Conservation (phyloP, 495 filamentous ascomycete species). For the Neurospora sp. region DNA sequence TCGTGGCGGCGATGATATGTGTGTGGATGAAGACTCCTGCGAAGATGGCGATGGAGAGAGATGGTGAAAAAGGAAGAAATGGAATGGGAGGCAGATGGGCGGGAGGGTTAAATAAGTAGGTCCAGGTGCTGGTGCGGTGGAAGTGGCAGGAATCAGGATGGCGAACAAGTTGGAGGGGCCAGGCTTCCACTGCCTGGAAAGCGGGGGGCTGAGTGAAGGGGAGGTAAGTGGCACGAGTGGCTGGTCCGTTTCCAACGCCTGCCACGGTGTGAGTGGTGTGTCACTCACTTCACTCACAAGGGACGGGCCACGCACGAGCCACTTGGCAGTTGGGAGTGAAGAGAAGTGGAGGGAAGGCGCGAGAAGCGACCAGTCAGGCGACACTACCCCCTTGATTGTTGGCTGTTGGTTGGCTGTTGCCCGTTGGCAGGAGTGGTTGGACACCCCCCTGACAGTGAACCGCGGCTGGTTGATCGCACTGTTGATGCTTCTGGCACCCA, state of each 20-base stretch:
- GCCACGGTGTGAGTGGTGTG: background rate
- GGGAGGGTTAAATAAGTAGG: constrained; percentile 19
- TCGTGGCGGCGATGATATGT: constrained; percentile 6
- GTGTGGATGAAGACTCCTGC: constrained; percentile 7
- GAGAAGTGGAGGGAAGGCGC: constrained; percentile 21
- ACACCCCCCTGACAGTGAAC: background rate
- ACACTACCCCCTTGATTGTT: background rate
- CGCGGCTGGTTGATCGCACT: background rate
- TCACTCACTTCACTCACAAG: background rate
- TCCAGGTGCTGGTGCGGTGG: constrained; percentile 24
- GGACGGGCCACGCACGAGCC: background rate
- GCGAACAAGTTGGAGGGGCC: constrained; percentile 5
- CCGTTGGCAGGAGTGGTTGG: background rate
- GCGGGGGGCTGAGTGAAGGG: background rate
- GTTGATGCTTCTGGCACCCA: background rate
- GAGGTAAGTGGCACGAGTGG: background rate
- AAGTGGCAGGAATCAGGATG: constrained; percentile 27
- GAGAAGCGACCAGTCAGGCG: constrained; percentile 19
- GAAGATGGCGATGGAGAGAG: constrained; percentile 19
- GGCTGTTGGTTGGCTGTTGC: background rate
- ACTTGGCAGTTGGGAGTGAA: constrained; percentile 8
- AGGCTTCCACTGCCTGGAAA: background rate
- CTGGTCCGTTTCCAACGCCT: background rate
- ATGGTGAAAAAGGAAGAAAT: constrained; percentile 3
- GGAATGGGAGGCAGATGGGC: constrained; percentile 3